Conservation (phyloP, 2,329 filamentous ascomycete species). For the Seiridium unicorne region DNA sequence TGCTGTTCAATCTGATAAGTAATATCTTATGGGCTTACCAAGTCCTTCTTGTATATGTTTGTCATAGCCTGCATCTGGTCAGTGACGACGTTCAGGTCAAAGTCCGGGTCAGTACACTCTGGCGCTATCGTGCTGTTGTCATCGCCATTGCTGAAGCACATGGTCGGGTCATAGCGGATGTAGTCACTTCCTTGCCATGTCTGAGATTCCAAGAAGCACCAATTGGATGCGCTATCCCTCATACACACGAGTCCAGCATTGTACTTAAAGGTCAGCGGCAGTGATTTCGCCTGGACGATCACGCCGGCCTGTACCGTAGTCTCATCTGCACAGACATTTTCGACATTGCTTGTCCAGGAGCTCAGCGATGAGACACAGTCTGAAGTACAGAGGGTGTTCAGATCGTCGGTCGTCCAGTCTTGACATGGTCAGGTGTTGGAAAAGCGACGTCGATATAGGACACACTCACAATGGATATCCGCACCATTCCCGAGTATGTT, state of each 20-base stretch:
- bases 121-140: not conserved
- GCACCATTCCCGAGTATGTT: not conserved
- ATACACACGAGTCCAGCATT: slow-evolving; percentile 15
- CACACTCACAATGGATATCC: not conserved
- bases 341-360: not conserved
- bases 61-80: slow-evolving; percentile 10
- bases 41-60: slow-evolving; percentile 8
- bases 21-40: not conserved
- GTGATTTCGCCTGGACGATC: slow-evolving; percentile 3
- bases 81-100: slow-evolving; percentile 7
- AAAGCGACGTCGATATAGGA: not conserved
- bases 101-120: slow-evolving; percentile 9
- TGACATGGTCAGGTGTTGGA: not conserved
- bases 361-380: not conserved
- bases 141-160: too few relatives aligned
- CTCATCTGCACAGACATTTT: not conserved
- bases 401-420: not conserved
- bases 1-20: not conserved
- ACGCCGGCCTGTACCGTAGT: not conserved
- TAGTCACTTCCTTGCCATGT: slow-evolving; percentile 16
- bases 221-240: slow-evolving; percentile 11
- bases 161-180: slow-evolving; percentile 10
- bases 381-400: not conserved
- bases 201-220: slow-evolving; percentile 15
- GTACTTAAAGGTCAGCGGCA: slow-evolving; percentile 6